A percentile compares a stretch with the other conserved stretches of the same genome.
These are phyloP conservation scores for Paraphysoderma sedebokerense DNA, from an alignment of 371 early-diverging fungal species.

Conservation along the genomic window DNA sequence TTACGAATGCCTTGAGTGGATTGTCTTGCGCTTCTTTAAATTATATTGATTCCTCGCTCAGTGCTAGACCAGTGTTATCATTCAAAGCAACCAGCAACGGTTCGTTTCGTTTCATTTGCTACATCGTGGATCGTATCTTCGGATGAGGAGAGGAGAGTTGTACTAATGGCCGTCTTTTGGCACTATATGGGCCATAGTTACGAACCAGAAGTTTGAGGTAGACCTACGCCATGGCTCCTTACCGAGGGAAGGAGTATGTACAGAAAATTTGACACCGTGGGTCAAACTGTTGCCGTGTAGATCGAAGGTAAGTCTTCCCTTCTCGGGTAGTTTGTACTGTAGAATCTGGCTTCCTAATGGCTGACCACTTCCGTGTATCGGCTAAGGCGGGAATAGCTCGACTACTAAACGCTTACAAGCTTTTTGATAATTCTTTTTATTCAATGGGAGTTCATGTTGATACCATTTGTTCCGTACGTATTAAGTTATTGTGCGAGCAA, in stretches of 20 bases:
- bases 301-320: conserved; percentile 30
- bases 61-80: conserved; percentile 45
- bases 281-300: conserved; percentile 87
- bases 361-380: not conserved
- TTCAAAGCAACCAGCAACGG: too few relatives aligned
- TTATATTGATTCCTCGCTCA: conserved; percentile 66
- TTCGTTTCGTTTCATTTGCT: too few relatives aligned
- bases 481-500: conserved; percentile 16
- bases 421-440: conserved; percentile 77
- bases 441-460: conserved; percentile 53
- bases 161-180: too few relatives aligned
- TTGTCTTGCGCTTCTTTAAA: conserved; percentile 91
- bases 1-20: conserved; percentile 82
- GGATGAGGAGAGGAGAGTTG: too few relatives aligned
- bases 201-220: not conserved
- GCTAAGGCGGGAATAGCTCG: conserved; percentile 65
- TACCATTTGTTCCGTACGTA: conserved; percentile 21
- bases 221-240: conserved; percentile 56
- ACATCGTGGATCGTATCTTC: too few relatives aligned
- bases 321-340: not conserved
- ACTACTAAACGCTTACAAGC: conserved; percentile 68
- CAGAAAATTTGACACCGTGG: conserved; percentile 95
- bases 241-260: conserved; percentile 85
- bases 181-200: not conserved
- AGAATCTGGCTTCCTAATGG: not conserved